Percentiles rank a stretch among this genome's conserved stretches.
phyloP scores from a whole-genome alignment of 129 eudicot species.

The Arctium lappa region DNA sequence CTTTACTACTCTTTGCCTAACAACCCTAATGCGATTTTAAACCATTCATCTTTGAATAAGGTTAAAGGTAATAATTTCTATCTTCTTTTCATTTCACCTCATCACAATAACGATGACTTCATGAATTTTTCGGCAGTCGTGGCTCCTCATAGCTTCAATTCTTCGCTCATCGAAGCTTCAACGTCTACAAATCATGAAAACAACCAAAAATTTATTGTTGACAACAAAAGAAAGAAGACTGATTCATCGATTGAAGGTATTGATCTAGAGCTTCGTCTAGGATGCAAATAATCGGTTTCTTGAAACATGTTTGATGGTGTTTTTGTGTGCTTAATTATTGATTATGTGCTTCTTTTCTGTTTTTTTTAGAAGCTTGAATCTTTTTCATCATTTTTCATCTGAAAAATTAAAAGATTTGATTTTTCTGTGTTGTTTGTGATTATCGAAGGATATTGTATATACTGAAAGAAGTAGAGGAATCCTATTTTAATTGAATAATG shows the following conservation, averaged over 20 bases:
- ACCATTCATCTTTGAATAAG: slow-evolving; percentile 14
- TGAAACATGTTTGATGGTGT: slow-evolving; percentile 9
- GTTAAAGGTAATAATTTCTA: slow-evolving; percentile 3
- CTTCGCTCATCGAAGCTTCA: slow-evolving; percentile 6
- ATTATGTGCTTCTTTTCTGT: slow-evolving; percentile 12
- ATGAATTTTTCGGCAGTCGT: slow-evolving; percentile 7
- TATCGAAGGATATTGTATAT: slow-evolving; percentile 14
- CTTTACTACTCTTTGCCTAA: slow-evolving; percentile 30
- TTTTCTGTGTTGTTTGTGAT: slow-evolving; percentile 19
- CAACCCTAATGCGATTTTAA: slow-evolving; percentile 26
- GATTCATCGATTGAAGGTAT: slow-evolving; percentile 30
- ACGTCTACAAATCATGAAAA: slow-evolving; percentile 11
- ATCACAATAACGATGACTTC: slow-evolving; percentile 1
- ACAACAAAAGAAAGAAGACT: background rate
- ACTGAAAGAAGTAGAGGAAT: slow-evolving; percentile 16
- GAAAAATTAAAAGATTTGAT: slow-evolving; percentile 6
- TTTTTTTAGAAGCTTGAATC: slow-evolving; percentile 14
- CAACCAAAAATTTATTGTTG: background rate
- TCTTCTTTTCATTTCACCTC: slow-evolving; percentile 11
- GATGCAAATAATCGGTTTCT: slow-evolving; percentile 33
- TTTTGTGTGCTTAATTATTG: background rate
- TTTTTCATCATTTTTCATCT: slow-evolving; percentile 18
- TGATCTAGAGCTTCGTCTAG: slow-evolving; percentile 50
- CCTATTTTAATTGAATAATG: slow-evolving; percentile 9
- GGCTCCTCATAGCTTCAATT: background rate